These are phyloP conservation scores for Solanum aculeatissimum DNA, from an alignment of 305 asterid species.

Conservation along the genomic window DNA sequence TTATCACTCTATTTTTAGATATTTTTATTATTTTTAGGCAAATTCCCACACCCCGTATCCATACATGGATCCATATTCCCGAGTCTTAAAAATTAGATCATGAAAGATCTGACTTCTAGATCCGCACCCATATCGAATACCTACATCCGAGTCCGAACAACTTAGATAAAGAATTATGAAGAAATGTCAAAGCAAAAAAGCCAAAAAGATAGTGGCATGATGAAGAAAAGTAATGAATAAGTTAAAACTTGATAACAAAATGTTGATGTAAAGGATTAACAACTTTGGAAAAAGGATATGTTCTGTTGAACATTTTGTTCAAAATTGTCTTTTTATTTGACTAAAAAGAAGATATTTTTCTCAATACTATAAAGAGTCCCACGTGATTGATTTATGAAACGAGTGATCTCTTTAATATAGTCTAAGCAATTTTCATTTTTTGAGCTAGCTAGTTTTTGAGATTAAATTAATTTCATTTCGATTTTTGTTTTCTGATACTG, in stretches of 20 bases:
- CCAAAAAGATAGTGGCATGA: neutral
- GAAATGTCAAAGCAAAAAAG: too few species aligned
- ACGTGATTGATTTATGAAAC: neutral
- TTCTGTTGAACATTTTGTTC: neutral
- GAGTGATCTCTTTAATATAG: neutral
- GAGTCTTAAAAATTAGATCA: too few species aligned
- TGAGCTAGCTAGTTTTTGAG: neutral
- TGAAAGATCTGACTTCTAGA: too few species aligned
- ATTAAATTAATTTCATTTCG: fast-evolving
- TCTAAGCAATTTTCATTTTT: fast-evolving
- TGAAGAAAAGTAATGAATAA: neutral
- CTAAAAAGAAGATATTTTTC: neutral
- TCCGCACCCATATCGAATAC: too few species aligned
- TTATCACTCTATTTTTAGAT: too few species aligned
- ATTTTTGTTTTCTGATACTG: fast-evolving
- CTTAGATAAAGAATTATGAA: neutral
- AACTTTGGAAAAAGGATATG: neutral
- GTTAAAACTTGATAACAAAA: neutral
- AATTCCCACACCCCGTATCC: too few species aligned
- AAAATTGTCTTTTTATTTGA: neutral
- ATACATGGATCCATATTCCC: too few species aligned
- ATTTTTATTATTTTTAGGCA: too few species aligned
- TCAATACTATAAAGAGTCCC: neutral
- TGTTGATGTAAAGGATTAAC: neutral
- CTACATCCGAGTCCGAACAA: too few species aligned